These are phyloP conservation scores for Candida tallmaniae DNA, from an alignment of 805 yeast genomes.

Conservation along the genomic window DNA sequence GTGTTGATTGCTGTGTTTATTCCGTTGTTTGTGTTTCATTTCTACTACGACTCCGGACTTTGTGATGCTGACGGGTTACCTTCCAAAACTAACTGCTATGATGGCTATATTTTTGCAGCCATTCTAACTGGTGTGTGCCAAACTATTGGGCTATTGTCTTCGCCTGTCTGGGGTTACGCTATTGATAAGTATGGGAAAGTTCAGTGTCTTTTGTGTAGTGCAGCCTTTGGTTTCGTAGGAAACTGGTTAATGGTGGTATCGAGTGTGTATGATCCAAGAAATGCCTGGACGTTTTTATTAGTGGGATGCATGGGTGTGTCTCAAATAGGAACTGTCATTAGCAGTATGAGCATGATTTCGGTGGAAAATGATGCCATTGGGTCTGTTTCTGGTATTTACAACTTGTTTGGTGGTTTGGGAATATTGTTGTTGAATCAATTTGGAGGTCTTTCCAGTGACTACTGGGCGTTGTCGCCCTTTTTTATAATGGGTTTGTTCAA, in stretches of 20 bases:
- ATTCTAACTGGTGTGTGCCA: slow-evolving; percentile 67
- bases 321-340: slow-evolving; percentile 58
- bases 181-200: slow-evolving; percentile 41
- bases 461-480: slow-evolving; percentile 57
- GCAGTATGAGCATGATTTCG: slow-evolving; percentile 54
- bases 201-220: slow-evolving; percentile 30
- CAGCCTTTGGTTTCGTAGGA: slow-evolving; percentile 42
- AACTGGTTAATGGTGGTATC: slow-evolving; percentile 27
- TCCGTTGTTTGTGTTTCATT: slow-evolving; percentile 58
- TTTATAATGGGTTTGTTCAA: slow-evolving; percentile 44
- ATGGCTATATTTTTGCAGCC: slow-evolving; percentile 63
- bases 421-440: slow-evolving; percentile 53
- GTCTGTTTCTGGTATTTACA: slow-evolving; percentile 64
- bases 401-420: slow-evolving; percentile 67
- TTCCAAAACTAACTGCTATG: slow-evolving; percentile 41
- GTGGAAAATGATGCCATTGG: slow-evolving; percentile 42
- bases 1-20: slow-evolving; percentile 56
- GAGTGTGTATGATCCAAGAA: slow-evolving; percentile 28
- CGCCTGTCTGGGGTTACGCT: slow-evolving; percentile 62
- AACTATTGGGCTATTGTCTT: slow-evolving; percentile 49
- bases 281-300: slow-evolving; percentile 33
- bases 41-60: slow-evolving; percentile 46
- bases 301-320: slow-evolving; percentile 49
- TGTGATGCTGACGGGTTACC: slow-evolving; percentile 35
- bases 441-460: slow-evolving; percentile 60